phyloP scores from a whole-genome alignment of 2,329 filamentous ascomycete species.

The Fusarium mundagurra region DNA sequence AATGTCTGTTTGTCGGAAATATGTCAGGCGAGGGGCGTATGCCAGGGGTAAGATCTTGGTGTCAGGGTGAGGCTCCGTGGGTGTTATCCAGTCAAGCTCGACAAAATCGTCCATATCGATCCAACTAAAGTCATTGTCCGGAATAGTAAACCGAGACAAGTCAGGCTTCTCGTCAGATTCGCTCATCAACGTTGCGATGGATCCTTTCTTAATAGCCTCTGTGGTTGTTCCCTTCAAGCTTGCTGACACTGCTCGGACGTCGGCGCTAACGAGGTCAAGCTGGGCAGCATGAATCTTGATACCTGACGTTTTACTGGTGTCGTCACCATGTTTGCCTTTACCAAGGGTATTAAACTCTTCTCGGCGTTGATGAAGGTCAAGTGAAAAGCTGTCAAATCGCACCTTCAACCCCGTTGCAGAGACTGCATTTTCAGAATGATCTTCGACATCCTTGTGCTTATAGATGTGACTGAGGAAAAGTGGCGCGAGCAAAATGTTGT shows the following conservation, averaged over 20 bases:
- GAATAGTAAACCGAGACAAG: slow-evolving; percentile 91
- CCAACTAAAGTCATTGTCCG: slow-evolving; percentile 95
- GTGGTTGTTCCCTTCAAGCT: slow-evolving; percentile 83
- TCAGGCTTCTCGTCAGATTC: slow-evolving; percentile 71
- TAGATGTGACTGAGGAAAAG: slow-evolving; percentile 97
- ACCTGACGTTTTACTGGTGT: slow-evolving; percentile 75
- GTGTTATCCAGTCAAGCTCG: slow-evolving; percentile 94
- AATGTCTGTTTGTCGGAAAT: slow-evolving; percentile 97
- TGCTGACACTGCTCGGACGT: slow-evolving; percentile 92
- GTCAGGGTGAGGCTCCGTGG: slow-evolving; percentile 87
- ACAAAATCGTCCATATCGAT: slow-evolving; percentile 99
- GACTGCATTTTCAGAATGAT: slow-evolving; percentile 78
- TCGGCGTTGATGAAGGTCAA: slow-evolving; percentile 92
- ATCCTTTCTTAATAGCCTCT: slow-evolving; percentile 76
- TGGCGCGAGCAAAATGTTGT: slow-evolving; percentile 90
- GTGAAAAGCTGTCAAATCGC: slow-evolving; percentile 94
- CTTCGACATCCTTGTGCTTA: slow-evolving; percentile 96
- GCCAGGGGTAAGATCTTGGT: slow-evolving; percentile 94
- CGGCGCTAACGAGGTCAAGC: slow-evolving; percentile 88
- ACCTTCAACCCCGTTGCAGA: slow-evolving; percentile 97
- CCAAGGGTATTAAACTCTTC: slow-evolving; percentile 90
- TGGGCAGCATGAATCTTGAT: slow-evolving; percentile 98
- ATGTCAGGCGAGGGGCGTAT: slow-evolving; percentile 94
- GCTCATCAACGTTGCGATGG: slow-evolving; percentile 60
- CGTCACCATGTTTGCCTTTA: slow-evolving; percentile 78